A percentile compares a stretch with the other conserved stretches of the same genome.
Conservation (phyloP, 257 asterid species). For the Solanum peruvianum region DNA sequence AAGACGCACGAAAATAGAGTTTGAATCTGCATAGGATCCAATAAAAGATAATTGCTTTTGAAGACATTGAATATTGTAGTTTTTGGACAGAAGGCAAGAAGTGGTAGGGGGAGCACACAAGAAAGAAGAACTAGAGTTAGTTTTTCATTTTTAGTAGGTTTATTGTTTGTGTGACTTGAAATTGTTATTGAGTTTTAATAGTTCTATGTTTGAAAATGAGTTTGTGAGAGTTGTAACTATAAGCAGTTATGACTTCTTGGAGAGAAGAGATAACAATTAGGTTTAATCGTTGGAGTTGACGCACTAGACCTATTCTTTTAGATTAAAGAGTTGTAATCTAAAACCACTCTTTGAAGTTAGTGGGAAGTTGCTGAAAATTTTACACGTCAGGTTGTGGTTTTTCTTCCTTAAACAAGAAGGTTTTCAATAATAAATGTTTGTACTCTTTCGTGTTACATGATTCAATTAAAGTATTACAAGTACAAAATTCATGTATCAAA, state of each 20-base stretch:
- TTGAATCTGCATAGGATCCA: background rate
- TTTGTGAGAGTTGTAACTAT: background rate
- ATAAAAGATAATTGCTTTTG: background rate
- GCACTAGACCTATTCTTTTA: background rate
- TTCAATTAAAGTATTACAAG: no score
- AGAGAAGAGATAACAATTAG: background rate
- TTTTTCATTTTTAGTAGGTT: no score
- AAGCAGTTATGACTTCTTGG: background rate
- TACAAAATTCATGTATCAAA: background rate
- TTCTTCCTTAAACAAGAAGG: background rate
- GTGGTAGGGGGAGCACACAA: background rate
- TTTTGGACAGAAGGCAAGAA: background rate
- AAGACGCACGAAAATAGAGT: background rate
- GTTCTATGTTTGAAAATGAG: background rate
- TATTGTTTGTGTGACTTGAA: background rate
- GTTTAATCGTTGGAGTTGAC: background rate
- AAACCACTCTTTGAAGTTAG: background rate
- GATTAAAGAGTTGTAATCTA: background rate
- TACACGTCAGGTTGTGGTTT: background rate
- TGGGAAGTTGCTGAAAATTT: background rate
- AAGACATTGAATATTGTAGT: background rate
- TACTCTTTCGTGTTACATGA: background rate
- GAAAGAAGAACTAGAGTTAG: background rate
- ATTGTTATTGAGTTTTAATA: background rate
- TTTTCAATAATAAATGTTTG: background rate